These are phyloP conservation scores for Colletotrichum siamense DNA, from an alignment of 2,329 filamentous ascomycete genomes.

Conservation along the genomic window DNA sequence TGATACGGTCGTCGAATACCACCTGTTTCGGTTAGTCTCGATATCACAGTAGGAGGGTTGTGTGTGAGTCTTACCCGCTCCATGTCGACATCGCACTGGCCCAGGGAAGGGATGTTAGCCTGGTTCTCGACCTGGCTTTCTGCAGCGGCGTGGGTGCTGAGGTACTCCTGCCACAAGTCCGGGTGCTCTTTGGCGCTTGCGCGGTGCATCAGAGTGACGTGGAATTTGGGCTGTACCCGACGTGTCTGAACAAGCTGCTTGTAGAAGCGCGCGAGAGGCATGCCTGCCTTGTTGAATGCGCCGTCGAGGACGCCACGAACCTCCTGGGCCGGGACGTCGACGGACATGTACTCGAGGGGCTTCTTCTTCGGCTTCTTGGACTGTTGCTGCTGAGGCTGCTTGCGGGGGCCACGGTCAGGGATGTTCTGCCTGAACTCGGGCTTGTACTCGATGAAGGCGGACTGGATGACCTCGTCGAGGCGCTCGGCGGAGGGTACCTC, in stretches of 20 bases:
- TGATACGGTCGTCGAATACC: constrained; percentile 85
- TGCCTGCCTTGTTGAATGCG: constrained; percentile 61
- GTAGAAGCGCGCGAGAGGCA: constrained; percentile 70
- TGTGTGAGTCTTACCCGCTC: constrained; percentile 54
- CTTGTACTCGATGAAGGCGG: constrained; percentile 76
- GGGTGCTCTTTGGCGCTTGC: constrained; percentile 64
- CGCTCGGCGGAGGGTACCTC: constrained; percentile 74
- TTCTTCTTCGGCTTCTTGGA: constrained; percentile 48
- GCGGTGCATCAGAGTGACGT: constrained; percentile 92
- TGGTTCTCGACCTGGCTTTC: constrained; percentile 33
- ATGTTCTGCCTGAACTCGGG: constrained; percentile 80
- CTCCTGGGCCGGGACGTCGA: constrained; percentile 49
- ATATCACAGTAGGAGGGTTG: neutral
- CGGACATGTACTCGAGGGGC: constrained; percentile 61
- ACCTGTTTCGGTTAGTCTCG: constrained; percentile 46
- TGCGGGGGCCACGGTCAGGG: constrained; percentile 58
- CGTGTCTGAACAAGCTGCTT: constrained; percentile 73
- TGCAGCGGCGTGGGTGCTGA: constrained; percentile 57
- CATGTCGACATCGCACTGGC: constrained; percentile 67
- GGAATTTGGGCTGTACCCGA: constrained; percentile 85
- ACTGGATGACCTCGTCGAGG: constrained; percentile 80
- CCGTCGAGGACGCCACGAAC: constrained; percentile 67
- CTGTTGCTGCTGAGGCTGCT: constrained; percentile 36
- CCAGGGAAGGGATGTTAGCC: constrained; percentile 49
- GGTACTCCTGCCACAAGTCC: constrained; percentile 79